These are phyloP conservation scores for Croton laevigatus DNA, from an alignment of 441 rosid species.

Conservation along the genomic window DNA sequence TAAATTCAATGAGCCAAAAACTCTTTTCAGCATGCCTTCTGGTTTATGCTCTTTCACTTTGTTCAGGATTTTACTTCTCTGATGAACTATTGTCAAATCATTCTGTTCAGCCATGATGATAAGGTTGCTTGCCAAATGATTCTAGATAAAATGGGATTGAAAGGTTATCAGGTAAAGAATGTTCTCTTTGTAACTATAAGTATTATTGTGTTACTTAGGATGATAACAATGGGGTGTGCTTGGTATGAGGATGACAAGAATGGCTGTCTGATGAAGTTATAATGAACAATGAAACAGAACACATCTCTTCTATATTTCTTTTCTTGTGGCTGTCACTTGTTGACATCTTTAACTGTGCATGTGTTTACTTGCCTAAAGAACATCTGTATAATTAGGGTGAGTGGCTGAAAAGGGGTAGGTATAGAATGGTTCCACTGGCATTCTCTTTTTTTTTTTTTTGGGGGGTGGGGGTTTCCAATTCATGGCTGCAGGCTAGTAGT, in stretches of 20 bases:
- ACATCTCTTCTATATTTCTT: neutral
- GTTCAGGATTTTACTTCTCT: slow-evolving; percentile 12
- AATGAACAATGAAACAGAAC: slow-evolving; percentile 11
- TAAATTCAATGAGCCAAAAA: neutral
- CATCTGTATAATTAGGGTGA: neutral
- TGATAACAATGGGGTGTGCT: slow-evolving; percentile 3
- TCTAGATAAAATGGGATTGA: slow-evolving; percentile 85
- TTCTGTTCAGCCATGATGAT: slow-evolving; percentile 77
- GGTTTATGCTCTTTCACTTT: neutral
- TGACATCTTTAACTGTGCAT: neutral
- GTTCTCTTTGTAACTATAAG: slow-evolving; percentile 15
- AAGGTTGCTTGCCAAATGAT: slow-evolving; percentile 93
- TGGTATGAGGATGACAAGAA: slow-evolving; percentile 5
- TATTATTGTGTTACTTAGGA: slow-evolving; percentile 1
- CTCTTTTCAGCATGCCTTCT: neutral
- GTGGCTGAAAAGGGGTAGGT: neutral
- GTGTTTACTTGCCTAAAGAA: neutral
- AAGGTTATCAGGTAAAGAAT: slow-evolving; percentile 88
- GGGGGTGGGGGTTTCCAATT: too few species aligned
- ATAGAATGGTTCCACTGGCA: neutral
- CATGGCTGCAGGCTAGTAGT: too few species aligned
- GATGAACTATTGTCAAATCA: slow-evolving; percentile 20
- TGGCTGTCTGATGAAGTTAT: neutral
- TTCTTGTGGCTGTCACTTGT: neutral
- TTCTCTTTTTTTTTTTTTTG: too few species aligned